phyloP scores from a whole-genome alignment of 2,329 filamentous ascomycete genomes.

The Fusarium sp. region DNA sequence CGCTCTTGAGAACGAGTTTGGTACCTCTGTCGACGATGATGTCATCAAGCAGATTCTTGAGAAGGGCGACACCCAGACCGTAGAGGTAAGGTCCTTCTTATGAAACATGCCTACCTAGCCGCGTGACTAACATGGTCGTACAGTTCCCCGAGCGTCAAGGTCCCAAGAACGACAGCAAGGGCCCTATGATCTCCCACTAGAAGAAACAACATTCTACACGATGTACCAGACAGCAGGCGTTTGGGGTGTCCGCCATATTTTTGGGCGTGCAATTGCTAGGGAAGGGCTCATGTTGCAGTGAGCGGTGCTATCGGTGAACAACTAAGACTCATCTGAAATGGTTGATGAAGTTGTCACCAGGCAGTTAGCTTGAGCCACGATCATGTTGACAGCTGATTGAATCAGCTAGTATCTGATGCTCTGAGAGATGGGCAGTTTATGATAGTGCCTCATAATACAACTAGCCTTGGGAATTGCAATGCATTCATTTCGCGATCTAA shows the following conservation, averaged over 20 bases:
- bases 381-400: slow-evolving; percentile 5
- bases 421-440: slow-evolving; percentile 35
- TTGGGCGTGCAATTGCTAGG: background rate
- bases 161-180: slow-evolving; percentile 62
- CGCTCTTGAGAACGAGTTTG: slow-evolving; percentile 86
- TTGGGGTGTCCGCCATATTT: slow-evolving; percentile 15
- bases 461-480: slow-evolving; percentile 19
- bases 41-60: slow-evolving; percentile 84
- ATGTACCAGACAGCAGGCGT: slow-evolving; percentile 12
- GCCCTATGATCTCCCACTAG: slow-evolving; percentile 55
- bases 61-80: slow-evolving; percentile 74
- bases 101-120: background rate
- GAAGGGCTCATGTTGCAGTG: background rate
- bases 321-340: slow-evolving; percentile 17
- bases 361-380: background rate
- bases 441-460: slow-evolving; percentile 28
- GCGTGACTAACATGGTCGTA: slow-evolving; percentile 1
- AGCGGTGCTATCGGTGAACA: slow-evolving; percentile 7
- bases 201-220: slow-evolving; percentile 16
- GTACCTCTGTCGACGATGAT: slow-evolving; percentile 80
- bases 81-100: slow-evolving; percentile 54
- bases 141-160: slow-evolving; percentile 65
- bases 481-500: background rate
- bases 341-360: slow-evolving; percentile 18
- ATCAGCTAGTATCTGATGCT: slow-evolving; percentile 12